Base-by-base conservation (phyloP, 192 early-diverging fungal genomes). In the Coemansia sp. region DNA sequence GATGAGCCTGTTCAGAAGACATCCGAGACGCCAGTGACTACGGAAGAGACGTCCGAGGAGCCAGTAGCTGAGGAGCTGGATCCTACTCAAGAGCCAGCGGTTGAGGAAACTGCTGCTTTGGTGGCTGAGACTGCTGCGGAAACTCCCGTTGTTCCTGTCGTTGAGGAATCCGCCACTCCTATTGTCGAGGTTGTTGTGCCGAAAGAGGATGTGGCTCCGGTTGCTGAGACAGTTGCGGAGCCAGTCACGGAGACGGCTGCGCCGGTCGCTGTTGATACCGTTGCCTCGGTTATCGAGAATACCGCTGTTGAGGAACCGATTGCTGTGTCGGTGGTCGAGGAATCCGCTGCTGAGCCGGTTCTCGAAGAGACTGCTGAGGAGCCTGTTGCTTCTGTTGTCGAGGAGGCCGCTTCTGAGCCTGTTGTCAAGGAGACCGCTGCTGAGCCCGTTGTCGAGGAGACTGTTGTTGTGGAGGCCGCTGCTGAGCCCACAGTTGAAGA, bases 101-200 rank as follows among this genome's bases (percentile, higher is more conserved):
- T 12, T 43, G 62, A 60, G 27, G 68, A 64, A 38, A 4, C 14
- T 21, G 27, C 54, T 31, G 59, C 26, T 26, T 41, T 9, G 25
- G 29, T 21, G 14, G 65, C 17, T 48, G 62, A 55, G 52, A 14
- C 22, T 19, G 17, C 55, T 26, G 3, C 11, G n/a, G 31, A 50
- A 38, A 57, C 11, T 0, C 41, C 41, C 5, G 14, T n/a, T n/a
- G 41, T 45, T 45, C 41, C 3, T 12, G 41, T 12, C 14, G 41
- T 45, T 16, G 41, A 45, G 41, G 41, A 45, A 45, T 45, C 41
- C 14, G 41, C 41, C 16, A n/a, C 41, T 45, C 41, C 41, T 12
- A n/a, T n/a, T 12, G 41, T 45, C 14, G 41, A 45, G 31, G 31
- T 8, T 8, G 31, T 35, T 35, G 31, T 35, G 7, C 31, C 1